Base-by-base conservation (phyloP, 305 asterid genomes). In the Euphrasia arctica region DNA sequence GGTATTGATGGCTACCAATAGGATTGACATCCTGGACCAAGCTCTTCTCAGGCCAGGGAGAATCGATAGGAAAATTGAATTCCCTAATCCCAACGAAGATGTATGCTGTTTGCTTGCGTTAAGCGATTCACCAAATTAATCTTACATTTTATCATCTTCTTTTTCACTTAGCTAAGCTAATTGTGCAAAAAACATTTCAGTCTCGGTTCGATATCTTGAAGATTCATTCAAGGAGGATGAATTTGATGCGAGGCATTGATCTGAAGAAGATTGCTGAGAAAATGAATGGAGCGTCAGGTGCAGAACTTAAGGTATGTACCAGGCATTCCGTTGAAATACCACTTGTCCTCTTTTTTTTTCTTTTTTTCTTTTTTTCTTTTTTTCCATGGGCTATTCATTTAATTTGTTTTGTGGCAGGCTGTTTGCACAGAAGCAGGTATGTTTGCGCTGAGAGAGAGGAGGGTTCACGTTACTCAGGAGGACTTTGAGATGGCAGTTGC, bases 1-100 rank as follows among this genome's bases (percentile, higher is more conserved):
- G 97, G 98, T 92, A 48, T 69, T 89, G 77, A 92, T 89, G 98
- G 97, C 98, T 28, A 92, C 98, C 71, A 92, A 92, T 76, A 83
- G 96, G 28, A 92, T 92, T 9, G 50, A 11, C 50, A 45, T 45
- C 13, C 4, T 45, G n/a, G 50, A 45, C 14, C 50, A 45, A 45
- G 50, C 50, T 45, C 50, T 45, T 45, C 50, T 45, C 14, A 45
- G 14, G 50, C 50, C 14, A 4, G 50, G 50, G 13, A 10, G 50
- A 45, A 45, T 45, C 12, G 4, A 91, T 70, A 76, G 98, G 81
- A 91, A 91, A 78, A 91, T 91, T 50, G 95, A 91, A 73, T 91
- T 91, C 75, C 98, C 98, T 54, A 91, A 91, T 82, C 98, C 96
- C 60, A 91, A 89, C 58, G 96, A 81, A 80, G 96, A 89, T 63